phyloP scores from a whole-genome alignment of 306 rosid genomes.

The Cucumis cinereus region DNA sequence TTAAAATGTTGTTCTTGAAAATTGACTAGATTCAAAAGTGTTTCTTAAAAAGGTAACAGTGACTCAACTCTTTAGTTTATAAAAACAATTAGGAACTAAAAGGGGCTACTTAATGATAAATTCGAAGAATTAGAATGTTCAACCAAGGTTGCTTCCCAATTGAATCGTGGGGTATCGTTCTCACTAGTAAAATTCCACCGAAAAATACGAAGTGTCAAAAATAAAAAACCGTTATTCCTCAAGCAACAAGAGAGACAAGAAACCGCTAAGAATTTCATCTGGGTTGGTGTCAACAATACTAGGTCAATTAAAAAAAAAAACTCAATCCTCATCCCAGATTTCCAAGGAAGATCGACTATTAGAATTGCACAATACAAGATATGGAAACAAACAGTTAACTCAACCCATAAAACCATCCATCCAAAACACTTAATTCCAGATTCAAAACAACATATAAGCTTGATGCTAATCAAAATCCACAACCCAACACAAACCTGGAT shows the following conservation, averaged over 20 bases:
- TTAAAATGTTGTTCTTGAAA: background rate
- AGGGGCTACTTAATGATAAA: background rate
- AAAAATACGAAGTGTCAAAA: background rate
- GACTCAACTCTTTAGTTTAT: background rate
- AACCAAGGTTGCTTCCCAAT: background rate
- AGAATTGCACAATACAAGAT: background rate
- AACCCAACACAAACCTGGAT: conserved; percentile 22
- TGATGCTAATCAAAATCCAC: background rate
- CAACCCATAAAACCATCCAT: background rate
- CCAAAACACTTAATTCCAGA: background rate
- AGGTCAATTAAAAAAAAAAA: background rate
- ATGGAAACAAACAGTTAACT: background rate
- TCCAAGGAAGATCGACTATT: background rate
- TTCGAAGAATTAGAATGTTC: background rate
- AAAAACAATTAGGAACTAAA: background rate
- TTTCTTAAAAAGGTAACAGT: background rate
- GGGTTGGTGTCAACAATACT: background rate
- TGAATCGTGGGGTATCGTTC: background rate
- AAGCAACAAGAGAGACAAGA: background rate
- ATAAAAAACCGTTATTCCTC: background rate
- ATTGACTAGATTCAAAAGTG: background rate
- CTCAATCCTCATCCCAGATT: background rate
- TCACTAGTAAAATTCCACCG: background rate
- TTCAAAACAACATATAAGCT: background rate
- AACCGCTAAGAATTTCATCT: background rate